Conservation (phyloP, 1,284 basidiomycete species). For the Irpex rosettiformis region DNA sequence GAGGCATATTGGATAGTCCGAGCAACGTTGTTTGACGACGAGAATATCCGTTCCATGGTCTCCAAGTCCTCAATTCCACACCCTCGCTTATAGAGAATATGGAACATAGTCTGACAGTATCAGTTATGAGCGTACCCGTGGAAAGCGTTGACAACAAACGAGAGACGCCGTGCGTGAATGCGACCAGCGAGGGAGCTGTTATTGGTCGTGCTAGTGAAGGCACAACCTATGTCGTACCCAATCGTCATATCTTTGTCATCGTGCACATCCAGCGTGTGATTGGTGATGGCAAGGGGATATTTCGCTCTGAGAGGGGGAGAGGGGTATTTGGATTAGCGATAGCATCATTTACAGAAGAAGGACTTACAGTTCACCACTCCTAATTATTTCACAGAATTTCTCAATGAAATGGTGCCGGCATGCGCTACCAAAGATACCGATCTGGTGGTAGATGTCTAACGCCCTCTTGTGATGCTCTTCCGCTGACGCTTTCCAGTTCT, state of each 20-base stretch:
- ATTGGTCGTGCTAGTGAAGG: conserved; percentile 24
- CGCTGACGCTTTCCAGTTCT: conserved; percentile 26
- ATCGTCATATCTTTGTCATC: conserved; percentile 13
- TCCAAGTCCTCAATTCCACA: conserved; percentile 26
- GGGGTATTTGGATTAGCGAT: not conserved
- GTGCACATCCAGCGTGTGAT: conserved; percentile 18
- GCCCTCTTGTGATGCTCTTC: conserved; percentile 25
- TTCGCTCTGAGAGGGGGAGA: conserved; percentile 23
- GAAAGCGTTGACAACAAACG: conserved; percentile 25
- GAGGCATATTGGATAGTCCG: conserved; percentile 20
- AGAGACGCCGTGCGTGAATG: conserved; percentile 11
- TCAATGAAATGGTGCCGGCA: conserved; percentile 23
- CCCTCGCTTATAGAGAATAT: conserved; percentile 22
- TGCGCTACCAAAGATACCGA: conserved; percentile 26
- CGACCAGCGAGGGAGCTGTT: conserved; percentile 22
- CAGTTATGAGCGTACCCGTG: conserved; percentile 30
- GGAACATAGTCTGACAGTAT: conserved; percentile 25
- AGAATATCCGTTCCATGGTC: conserved; percentile 24
- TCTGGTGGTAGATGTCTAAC: conserved; percentile 25
- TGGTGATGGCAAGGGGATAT: conserved; percentile 26
- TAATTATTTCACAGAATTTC: conserved; percentile 20
- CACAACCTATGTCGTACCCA: conserved; percentile 33
- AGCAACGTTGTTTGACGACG: conserved; percentile 21
- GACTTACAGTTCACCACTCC: conserved; percentile 22
- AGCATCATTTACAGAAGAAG: not conserved